These are phyloP conservation scores for Taiwanofungus camphoratus DNA, from an alignment of 1,284 basidiomycete genomes.

Conservation along the genomic window DNA sequence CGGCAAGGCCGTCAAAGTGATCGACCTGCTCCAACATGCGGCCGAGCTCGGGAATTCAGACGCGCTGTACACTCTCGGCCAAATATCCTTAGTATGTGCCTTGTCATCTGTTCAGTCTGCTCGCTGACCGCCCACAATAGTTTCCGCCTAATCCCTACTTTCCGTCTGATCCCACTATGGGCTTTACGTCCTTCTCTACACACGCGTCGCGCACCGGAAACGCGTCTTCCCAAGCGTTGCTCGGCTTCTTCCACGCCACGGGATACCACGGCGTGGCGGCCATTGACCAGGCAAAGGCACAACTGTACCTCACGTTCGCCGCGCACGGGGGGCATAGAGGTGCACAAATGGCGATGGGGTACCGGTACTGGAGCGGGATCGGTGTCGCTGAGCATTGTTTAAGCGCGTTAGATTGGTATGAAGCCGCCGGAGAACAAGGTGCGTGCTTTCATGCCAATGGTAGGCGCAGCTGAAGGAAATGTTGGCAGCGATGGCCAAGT, in stretches of 20 bases:
- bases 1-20: slow-evolving; percentile 66
- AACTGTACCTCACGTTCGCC: slow-evolving; percentile 91
- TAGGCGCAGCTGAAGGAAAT: slow-evolving; percentile 3
- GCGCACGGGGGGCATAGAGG: slow-evolving; percentile 83
- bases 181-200: slow-evolving; percentile 51
- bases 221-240: slow-evolving; percentile 75
- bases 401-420: slow-evolving; percentile 82
- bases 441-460: slow-evolving; percentile 15
- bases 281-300: slow-evolving; percentile 68
- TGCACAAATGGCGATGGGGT: slow-evolving; percentile 90
- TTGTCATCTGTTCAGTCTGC: not conserved
- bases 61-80: slow-evolving; percentile 67
- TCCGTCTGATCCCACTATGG: slow-evolving; percentile 49
- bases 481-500: slow-evolving; percentile 61
- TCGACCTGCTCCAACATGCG: slow-evolving; percentile 74
- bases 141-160: slow-evolving; percentile 68
- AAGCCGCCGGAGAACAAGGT: slow-evolving; percentile 81
- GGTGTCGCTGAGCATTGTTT: slow-evolving; percentile 84
- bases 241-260: slow-evolving; percentile 86
- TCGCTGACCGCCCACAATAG: slow-evolving; percentile 30
- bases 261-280: slow-evolving; percentile 74
- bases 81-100: slow-evolving; percentile 64
- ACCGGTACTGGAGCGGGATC: slow-evolving; percentile 94
- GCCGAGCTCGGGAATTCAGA: slow-evolving; percentile 74
- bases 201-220: slow-evolving; percentile 71